Percentiles rank a stretch among this genome's conserved stretches.
phyloP scores from a whole-genome alignment of 2,329 filamentous ascomycete genomes.

The Coniochaeta sp. region DNA sequence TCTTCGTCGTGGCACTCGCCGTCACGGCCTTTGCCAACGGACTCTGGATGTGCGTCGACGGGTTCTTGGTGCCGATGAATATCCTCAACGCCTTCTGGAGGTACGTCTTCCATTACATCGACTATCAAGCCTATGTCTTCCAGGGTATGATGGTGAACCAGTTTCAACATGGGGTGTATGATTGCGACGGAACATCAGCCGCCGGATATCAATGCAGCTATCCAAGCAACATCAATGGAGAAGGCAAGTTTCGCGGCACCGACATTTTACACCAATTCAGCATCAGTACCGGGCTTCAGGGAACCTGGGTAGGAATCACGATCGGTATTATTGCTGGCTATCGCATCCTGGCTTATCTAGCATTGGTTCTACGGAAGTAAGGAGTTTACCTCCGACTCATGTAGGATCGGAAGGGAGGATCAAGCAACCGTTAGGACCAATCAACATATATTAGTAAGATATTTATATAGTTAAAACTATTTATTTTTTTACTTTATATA shows the following conservation, averaged over 20 bases:
- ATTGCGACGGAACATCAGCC: slow-evolving; percentile 33
- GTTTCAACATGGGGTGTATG: slow-evolving; percentile 59
- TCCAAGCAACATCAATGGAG: not conserved
- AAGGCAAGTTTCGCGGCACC: not conserved
- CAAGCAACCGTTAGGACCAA: no score
- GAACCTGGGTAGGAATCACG: not conserved
- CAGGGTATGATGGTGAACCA: slow-evolving; percentile 93
- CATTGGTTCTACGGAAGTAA: not conserved
- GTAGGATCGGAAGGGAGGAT: no score
- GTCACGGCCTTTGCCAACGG: slow-evolving; percentile 81
- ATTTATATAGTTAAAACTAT: no score
- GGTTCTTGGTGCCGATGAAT: slow-evolving; percentile 68
- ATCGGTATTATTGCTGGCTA: slow-evolving; percentile 1
- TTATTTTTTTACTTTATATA: no score
- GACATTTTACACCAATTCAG: not conserved
- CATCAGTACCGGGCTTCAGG: not conserved
- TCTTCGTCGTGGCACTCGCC: slow-evolving; percentile 74
- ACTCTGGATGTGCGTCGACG: slow-evolving; percentile 81
- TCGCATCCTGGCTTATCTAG: not conserved
- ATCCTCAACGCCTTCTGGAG: slow-evolving; percentile 77
- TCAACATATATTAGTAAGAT: no score
- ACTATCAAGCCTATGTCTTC: slow-evolving; percentile 82
- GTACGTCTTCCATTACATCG: slow-evolving; percentile 83
- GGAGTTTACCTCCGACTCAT: no score
- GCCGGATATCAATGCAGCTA: not conserved